Evolutionary conservation across 2,329 filamentous ascomycete species (phyloP), one percentile per base, ranked within the genome.

Genomic region (Coniochaeta sp.): DNA sequence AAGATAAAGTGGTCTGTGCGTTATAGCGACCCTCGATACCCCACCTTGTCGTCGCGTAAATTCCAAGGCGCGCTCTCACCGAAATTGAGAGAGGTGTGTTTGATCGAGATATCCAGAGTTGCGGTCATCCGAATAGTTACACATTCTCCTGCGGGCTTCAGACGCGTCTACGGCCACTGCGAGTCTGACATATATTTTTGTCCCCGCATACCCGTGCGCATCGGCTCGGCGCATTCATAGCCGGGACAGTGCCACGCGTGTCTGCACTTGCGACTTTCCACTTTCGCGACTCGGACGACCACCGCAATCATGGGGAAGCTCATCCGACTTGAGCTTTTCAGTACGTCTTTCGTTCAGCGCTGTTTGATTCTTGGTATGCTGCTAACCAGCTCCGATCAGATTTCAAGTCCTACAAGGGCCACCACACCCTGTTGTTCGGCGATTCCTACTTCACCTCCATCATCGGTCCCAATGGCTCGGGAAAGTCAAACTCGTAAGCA

Each of bases 401-500:
- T 80, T 99, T 99, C 86, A 99, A 99, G 79, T 98, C 95, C 68
- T 99, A 99, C 81, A 96, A 96, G 76, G 95, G 93, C 61, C 93
- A 97, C 70, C 95, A 99, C 78, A 88, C 86, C 62, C 86, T 99
- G 52, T 85, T 97, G 59, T 97, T 99, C 70, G 93, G 93, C 70
- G 93, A 99, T 78, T 96, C 93, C 1, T 98, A 97, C 77, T 99
- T 99, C 76, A 99, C 95, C 57, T 99, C 95, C 47, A 97, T 99
- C 71, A 98, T 99, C 71, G 95, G 96, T 6, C 95, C 95, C 73
- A 99, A 99, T 93, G 95, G 95, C 80, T 98, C 95, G 38, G 95
- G 95, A 65, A 99, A 99, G 76, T 99, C 95, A 22, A 99, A 99
- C 74, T 96, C 93, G 90, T 93, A 77, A 72, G 87, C 80, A 34